Base-by-base conservation (phyloP, 305 asterid species). In the Fraxinus paxiana region DNA sequence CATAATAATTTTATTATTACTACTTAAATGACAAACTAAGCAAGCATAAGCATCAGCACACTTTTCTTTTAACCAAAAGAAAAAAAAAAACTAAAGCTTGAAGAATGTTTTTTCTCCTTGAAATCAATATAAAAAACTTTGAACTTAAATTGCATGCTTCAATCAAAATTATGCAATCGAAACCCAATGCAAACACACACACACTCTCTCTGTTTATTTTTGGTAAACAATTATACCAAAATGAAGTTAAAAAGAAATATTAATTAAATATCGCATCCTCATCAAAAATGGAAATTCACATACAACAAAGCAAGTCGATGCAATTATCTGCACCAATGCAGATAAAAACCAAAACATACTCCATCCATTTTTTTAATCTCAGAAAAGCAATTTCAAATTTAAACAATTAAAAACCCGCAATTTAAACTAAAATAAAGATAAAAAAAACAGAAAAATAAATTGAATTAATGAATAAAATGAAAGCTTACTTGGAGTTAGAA, bases 401-500 rank as follows among this genome's bases (percentile, higher is more conserved):
- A 17, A 56, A 17, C 67, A 7, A 61, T 17, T 12, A 43, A 65
- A 26, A 1, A 31, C 22, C 56, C 4, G 15, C 1, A 43, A 22
- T 56, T 20, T 56, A 71, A 18, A 51, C 2, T 51, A 37, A 7
- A 73, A 24, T 74, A 33, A 17, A 46, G 18, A 46, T 46, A 28
- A 77, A 15, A 77, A 13, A 61, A 0, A 0, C 8, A 3, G n/a
- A 5, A 76, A 72, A 71, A 0, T 17, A 73, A 17, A 24, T 43
- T 0, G 0, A 35, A 51, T 15, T 56, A 56, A 6, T 6, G 41
- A 31, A n/a, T 4, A 67, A 34, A 34, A 34, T 24, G 0, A 26
- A 4, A 41, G 6, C 85, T 82, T 82, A 93, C 97, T 90, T 89
- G 4, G 94, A 87, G 80, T 83, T 87, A 70, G 97, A 89, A 61